Base-by-base conservation (phyloP, 441 rosid genomes). In the Lepidium campestre region DNA sequence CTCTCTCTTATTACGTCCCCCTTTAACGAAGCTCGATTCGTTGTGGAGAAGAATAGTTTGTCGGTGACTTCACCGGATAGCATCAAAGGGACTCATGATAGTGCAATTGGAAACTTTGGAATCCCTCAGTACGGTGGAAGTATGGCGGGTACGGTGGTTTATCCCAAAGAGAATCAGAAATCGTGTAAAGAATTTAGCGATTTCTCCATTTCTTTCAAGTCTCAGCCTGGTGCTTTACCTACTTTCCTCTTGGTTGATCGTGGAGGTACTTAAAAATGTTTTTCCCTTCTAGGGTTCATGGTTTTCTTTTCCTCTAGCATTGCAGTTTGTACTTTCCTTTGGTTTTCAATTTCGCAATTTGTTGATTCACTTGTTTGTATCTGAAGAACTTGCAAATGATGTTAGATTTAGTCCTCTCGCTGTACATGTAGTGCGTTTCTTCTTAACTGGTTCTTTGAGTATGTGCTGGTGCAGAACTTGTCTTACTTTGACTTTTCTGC, bases 101-200 rank as follows among this genome's bases (percentile, higher is more conserved):
- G 92, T 79, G 99, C 98, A 4, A 94, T 94, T 42, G 99, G 98
- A 4, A 94, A 94, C 82, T 94, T 94, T 23, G 99, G 99, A 81
- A 88, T 94, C 45, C 99, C 99, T 27, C 92, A 94, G 75, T 94
- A 94, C 77, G 99, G 99, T 4, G 99, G 99, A 19, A 91, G 94
- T 77, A 84, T 95, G 99, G 96, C 97, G 0, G 99, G 98, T 0
- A 74, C 85, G 18, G 98, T 90, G n/a, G 48, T 76, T 59, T 95
- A 90, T 59, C 97, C 96, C 0, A 87, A 83, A 62, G 83, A 87
- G 57, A 92, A 95, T 72, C 82, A 35, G 72, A 88, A 92, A 75
- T 96, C 88, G 2, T 95, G 99, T 25, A 85, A 79, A 27, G 90
- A 78, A 42, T 91, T 89, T 54, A 77, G 81, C 58, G 90, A 79